Evolutionary conservation across 345 rosid genomes (phyloP), one percentile per base, ranked within the genome.

Genomic region (Hirschfeldia incana): DNA sequence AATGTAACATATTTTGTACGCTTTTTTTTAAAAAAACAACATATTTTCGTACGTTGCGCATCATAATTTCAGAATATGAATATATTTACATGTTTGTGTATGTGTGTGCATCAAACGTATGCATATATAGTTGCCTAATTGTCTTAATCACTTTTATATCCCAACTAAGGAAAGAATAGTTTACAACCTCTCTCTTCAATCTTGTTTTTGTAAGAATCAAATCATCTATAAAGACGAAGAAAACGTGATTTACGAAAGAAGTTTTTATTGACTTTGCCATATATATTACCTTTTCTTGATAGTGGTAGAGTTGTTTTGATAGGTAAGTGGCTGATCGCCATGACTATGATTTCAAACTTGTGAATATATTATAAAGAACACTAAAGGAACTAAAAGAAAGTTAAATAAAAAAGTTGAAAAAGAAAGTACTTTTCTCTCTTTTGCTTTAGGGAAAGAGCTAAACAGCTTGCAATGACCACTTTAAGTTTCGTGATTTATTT

Each of bases 241-340:
- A 26, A 62, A 17, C 53, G 66, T 79, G 70, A 79, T 34, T 74
- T 68, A 68, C 64, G 12, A 79, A 68, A 68, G 70, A 34, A 62
- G 75, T 1, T 73, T 67, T 62, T 74, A 74, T 63, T 79, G 75
- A 79, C 75, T 79, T 65, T n/a, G 60, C 32, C 70, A 15, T 6
- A 74, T 73, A 33, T 26, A 32, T 21, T 21, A 79, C 55, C 57
- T 78, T 78, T 78, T 67, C 53, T 55, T 61, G 46, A 37, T 70
- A 68, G 78, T 79, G 83, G 79, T 67, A 74, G 83, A 74, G 83
- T 80, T 21, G 83, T 80, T 79, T 74, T 17, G 37, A 12, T 74
- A 68, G 17, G 66, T 74, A 28, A 74, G 69, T 74, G 82, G 78
- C 51, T 69, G 55, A 79, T 74, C 63, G 49, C 60, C 69, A 80